Percentiles rank a stretch among this genome's conserved stretches.
Evolutionary conservation across 495 filamentous ascomycete species (phyloP).

Genomic region (Cryomyces antarcticus): DNA sequence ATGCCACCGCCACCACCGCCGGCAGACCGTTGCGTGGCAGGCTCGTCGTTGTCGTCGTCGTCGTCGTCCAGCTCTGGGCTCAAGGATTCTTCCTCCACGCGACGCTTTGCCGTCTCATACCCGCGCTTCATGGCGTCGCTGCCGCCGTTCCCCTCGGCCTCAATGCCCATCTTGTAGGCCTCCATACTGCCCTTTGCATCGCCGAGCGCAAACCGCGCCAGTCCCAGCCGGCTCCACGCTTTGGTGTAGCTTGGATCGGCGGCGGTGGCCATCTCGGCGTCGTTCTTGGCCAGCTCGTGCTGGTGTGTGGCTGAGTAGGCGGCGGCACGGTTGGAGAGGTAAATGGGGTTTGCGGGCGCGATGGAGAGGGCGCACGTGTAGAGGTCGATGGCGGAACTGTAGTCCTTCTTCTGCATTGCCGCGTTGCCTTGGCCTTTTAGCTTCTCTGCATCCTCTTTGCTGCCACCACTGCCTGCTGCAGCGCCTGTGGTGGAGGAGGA

Average conservation of each 20-base stretch:
- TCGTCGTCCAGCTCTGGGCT: slow-evolving; percentile 23
- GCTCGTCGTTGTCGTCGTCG: slow-evolving; percentile 28
- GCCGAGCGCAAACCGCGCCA: slow-evolving; percentile 74
- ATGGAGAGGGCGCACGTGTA: slow-evolving; percentile 73
- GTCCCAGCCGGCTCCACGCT: slow-evolving; percentile 80
- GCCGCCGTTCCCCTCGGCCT: slow-evolving; percentile 81
- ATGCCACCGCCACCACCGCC: slow-evolving; percentile 41
- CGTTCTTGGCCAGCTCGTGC: slow-evolving; percentile 58
- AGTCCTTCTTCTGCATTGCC: slow-evolving; percentile 85
- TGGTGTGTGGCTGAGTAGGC: slow-evolving; percentile 65
- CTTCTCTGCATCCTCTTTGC: slow-evolving; percentile 51
- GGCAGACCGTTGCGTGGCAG: slow-evolving; percentile 20
- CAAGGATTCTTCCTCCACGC: slow-evolving; percentile 50
- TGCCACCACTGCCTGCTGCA: slow-evolving; percentile 15
- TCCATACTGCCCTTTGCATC: slow-evolving; percentile 85
- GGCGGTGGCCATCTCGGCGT: slow-evolving; percentile 72
- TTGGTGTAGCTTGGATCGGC: slow-evolving; percentile 88
- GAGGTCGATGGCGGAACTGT: slow-evolving; percentile 52
- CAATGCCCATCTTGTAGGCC: slow-evolving; percentile 82
- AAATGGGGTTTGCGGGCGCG: slow-evolving; percentile 75
- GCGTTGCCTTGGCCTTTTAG: slow-evolving; percentile 85
- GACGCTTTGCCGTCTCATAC: slow-evolving; percentile 70
- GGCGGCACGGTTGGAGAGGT: slow-evolving; percentile 91
- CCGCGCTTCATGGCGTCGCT: slow-evolving; percentile 85
- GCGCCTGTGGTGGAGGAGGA: slow-evolving; percentile 3